phyloP scores from a whole-genome alignment of 2,329 filamentous ascomycete genomes.

The Zymoseptoria crescenta region DNA sequence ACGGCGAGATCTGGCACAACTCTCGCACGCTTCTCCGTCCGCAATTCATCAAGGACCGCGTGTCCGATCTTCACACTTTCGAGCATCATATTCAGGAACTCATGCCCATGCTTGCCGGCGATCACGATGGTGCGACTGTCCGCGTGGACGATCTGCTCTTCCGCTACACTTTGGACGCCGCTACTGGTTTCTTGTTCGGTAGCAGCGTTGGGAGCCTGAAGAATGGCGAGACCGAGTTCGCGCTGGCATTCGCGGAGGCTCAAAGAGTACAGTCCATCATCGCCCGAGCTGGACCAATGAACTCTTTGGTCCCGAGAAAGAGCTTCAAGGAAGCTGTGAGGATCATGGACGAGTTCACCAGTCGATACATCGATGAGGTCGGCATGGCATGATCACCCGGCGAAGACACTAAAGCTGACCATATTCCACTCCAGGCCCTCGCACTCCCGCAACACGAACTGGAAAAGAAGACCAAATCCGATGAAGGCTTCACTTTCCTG shows the following conservation, averaged over 20 bases:
- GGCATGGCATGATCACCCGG: background rate
- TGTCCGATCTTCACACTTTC: constrained; percentile 73
- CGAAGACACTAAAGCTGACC: background rate
- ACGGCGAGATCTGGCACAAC: constrained; percentile 69
- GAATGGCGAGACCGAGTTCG: constrained; percentile 59
- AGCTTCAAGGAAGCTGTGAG: constrained; percentile 56
- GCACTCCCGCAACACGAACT: constrained; percentile 63
- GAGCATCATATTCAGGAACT: constrained; percentile 69
- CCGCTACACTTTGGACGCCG: constrained; percentile 74
- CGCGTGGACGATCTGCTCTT: constrained; percentile 74
- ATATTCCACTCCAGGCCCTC: constrained; percentile 45
- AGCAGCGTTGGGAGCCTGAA: constrained; percentile 57
- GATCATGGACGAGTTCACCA: background rate
- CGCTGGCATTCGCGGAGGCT: constrained; percentile 72
- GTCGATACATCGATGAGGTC: background rate
- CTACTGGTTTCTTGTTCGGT: constrained; percentile 81
- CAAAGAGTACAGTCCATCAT: constrained; percentile 65
- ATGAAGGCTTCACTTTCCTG: constrained; percentile 72
- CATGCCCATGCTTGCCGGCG: constrained; percentile 52
- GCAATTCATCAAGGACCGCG: constrained; percentile 77
- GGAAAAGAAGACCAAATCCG: constrained; percentile 62
- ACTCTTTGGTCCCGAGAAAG: constrained; percentile 53
- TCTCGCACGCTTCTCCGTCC: constrained; percentile 76
- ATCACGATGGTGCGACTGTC: constrained; percentile 41
- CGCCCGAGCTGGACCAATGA: constrained; percentile 57